phyloP scores from a whole-genome alignment of 768 basidiomycete genomes.

The Tricholoma matsutake region DNA sequence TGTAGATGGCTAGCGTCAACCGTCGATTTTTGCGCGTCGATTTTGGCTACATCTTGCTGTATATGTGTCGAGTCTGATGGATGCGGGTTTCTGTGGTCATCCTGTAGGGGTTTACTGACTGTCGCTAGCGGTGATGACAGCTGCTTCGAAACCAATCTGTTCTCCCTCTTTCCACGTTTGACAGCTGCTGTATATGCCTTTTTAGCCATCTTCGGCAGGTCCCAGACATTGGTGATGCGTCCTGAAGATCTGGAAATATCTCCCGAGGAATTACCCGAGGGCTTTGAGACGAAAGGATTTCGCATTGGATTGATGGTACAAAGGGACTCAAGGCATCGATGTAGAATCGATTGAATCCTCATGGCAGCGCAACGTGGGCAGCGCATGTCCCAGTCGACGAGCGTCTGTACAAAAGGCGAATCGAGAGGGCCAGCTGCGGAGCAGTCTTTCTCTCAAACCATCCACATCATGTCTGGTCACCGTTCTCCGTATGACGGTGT shows the following conservation, averaged over 20 bases:
- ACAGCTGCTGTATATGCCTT: background rate
- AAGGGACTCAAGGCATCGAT: background rate
- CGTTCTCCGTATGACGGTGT: conserved; percentile 38
- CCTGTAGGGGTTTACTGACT: background rate
- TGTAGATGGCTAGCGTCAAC: background rate
- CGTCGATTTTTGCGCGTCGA: background rate
- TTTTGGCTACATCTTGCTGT: background rate
- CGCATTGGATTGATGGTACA: background rate
- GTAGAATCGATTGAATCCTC: conserved; percentile 7
- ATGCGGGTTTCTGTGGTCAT: background rate
- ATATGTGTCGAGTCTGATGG: background rate
- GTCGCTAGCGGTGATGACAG: background rate
- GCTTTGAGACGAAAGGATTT: background rate
- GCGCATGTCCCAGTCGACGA: conserved; percentile 3
- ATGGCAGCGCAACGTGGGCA: conserved; percentile 8
- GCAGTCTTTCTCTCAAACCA: background rate
- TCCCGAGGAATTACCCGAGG: background rate
- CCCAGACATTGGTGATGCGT: background rate
- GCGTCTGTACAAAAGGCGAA: background rate
- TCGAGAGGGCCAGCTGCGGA: background rate
- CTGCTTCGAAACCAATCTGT: background rate
- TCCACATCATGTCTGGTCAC: conserved; percentile 10
- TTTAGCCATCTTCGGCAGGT: background rate
- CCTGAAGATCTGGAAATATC: background rate
- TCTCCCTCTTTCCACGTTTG: background rate